Percentiles rank a stretch among this genome's conserved stretches.
Evolutionary conservation across 148 eudicot genomes (phyloP).

Genomic region (Pharnaceum exiguum): DNA sequence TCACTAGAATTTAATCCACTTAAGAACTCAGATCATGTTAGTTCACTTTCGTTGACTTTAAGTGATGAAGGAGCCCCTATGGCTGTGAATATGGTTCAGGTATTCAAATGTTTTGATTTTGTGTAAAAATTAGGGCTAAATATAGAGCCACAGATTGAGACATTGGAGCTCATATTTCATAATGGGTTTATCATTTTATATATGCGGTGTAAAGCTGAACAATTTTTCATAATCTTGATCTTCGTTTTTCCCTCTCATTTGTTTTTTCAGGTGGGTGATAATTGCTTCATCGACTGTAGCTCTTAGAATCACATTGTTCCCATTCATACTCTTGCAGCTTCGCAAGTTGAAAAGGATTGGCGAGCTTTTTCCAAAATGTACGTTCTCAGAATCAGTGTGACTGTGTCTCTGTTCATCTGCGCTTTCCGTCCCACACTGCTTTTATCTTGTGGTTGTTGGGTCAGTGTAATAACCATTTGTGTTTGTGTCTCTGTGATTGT

Average conservation of each 20-base stretch:
- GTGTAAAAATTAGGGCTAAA: too few relatives aligned
- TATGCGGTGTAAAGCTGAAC: not conserved
- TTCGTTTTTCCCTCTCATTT: not conserved
- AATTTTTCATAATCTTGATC: not conserved
- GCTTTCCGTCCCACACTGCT: not conserved
- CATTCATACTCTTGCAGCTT: slow-evolving; percentile 58
- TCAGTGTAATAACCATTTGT: too few relatives aligned
- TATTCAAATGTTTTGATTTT: too few relatives aligned
- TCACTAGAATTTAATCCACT: too few relatives aligned
- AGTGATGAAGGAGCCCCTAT: too few relatives aligned
- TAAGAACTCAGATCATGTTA: too few relatives aligned
- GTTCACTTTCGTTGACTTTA: too few relatives aligned
- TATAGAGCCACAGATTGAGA: too few relatives aligned
- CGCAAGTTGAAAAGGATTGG: slow-evolving; percentile 52
- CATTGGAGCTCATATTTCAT: too few relatives aligned
- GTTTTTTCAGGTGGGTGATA: slow-evolving; percentile 60
- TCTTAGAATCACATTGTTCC: slow-evolving; percentile 59
- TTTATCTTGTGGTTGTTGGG: not conserved
- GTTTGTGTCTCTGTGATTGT: too few relatives aligned
- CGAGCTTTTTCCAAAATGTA: slow-evolving; percentile 68
- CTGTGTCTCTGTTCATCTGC: not conserved
- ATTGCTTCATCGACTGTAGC: slow-evolving; percentile 69
- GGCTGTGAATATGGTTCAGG: too few relatives aligned
- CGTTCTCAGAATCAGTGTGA: slow-evolving; percentile 16
- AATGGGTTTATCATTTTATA: not conserved